Percentiles rank a stretch among this genome's conserved stretches.
Evolutionary conservation across 495 filamentous ascomycete genomes (phyloP).

Genomic region (Talaromyces borbonicus): DNA sequence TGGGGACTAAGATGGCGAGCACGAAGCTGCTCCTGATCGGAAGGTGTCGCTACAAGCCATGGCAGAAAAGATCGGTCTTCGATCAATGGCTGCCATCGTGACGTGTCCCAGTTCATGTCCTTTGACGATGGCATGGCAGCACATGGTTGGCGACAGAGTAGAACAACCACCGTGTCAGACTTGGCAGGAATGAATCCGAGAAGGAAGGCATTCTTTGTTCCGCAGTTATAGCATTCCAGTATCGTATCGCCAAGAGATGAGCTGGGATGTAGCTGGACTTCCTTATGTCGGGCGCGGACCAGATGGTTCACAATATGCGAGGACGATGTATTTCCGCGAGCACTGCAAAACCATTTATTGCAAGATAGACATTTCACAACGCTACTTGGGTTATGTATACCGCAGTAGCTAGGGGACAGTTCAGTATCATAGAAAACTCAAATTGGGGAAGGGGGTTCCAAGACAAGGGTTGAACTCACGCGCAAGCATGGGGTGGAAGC

Average conservation of each 20-base stretch:
- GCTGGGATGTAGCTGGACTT: slow-evolving; percentile 90
- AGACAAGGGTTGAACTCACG: slow-evolving; percentile 52
- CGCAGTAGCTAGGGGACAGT: slow-evolving; percentile 64
- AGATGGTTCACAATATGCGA: slow-evolving; percentile 98
- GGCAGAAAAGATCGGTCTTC: slow-evolving; percentile 91
- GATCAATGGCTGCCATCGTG: slow-evolving; percentile 94
- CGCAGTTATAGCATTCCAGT: slow-evolving; percentile 98
- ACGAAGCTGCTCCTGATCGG: slow-evolving; percentile 91
- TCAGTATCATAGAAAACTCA: slow-evolving; percentile 8
- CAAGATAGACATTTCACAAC: slow-evolving; percentile 95
- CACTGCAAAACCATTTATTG: slow-evolving; percentile 99
- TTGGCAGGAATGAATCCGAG: slow-evolving; percentile 99
- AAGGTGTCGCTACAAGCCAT: slow-evolving; percentile 86
- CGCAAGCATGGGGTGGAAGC: slow-evolving; percentile 91
- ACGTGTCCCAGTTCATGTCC: slow-evolving; percentile 99
- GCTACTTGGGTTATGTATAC: slow-evolving; percentile 89
- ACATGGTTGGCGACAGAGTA: slow-evolving; percentile 94
- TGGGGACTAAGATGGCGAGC: slow-evolving; percentile 90
- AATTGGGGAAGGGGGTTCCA: too few species aligned
- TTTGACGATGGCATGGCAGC: slow-evolving; percentile 93
- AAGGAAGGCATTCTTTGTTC: slow-evolving; percentile 98
- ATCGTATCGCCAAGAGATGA: slow-evolving; percentile 96
- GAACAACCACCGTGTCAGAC: slow-evolving; percentile 94
- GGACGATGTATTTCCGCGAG: slow-evolving; percentile 89
- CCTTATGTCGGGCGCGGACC: slow-evolving; percentile 94